These are phyloP conservation scores for Dictyophora rubrovolvata DNA, from an alignment of 768 basidiomycete species.

Conservation along the genomic window DNA sequence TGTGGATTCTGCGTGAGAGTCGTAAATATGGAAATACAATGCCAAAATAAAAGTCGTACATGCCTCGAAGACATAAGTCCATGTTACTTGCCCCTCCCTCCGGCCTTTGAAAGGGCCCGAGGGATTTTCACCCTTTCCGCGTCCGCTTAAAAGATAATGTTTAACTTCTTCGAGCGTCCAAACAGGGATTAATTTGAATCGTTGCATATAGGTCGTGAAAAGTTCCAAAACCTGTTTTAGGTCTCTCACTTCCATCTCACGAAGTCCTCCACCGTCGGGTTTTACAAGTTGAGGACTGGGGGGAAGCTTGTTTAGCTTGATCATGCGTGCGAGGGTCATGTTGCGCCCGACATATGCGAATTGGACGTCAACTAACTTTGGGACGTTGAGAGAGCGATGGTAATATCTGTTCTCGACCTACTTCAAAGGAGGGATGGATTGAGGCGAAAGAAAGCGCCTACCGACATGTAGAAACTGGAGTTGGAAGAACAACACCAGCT, in stretches of 20 bases:
- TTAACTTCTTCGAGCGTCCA: conserved; percentile 67
- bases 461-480: conserved; percentile 82
- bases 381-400: conserved; percentile 85
- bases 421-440: neutral
- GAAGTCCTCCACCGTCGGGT: conserved; percentile 41
- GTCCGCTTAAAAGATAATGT: conserved; percentile 85
- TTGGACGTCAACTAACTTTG: conserved; percentile 82
- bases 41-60: conserved; percentile 10
- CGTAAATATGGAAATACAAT: neutral
- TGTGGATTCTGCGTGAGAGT: conserved; percentile 52
- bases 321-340: conserved; percentile 88
- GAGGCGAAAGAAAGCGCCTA: conserved; percentile 22
- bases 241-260: conserved; percentile 84
- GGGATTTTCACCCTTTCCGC: conserved; percentile 47
- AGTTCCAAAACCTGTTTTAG: conserved; percentile 60
- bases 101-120: conserved; percentile 31
- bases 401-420: conserved; percentile 51
- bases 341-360: conserved; percentile 83
- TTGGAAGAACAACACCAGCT: conserved; percentile 86
- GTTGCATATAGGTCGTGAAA: conserved; percentile 65
- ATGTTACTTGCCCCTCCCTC: conserved; percentile 78
- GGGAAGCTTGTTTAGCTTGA: conserved; percentile 62
- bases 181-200: conserved; percentile 76
- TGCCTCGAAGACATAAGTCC: conserved; percentile 95
- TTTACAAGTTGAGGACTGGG: conserved; percentile 30